These are phyloP conservation scores for Euphorbia tirucalli DNA, from an alignment of 345 rosid species.

Conservation along the genomic window DNA sequence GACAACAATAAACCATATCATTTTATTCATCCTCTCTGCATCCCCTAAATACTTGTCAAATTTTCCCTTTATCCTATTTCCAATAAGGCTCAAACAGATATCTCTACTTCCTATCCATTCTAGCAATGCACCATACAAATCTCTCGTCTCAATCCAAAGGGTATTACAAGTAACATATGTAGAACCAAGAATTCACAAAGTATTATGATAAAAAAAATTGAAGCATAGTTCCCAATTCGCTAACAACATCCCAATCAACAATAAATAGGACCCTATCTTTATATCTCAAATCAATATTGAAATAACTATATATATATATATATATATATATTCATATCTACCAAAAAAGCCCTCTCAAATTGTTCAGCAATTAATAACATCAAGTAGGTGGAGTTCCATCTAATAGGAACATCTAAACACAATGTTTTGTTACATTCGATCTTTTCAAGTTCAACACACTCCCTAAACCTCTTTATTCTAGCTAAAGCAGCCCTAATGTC, in stretches of 20 bases:
- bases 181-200: not conserved
- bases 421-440: not conserved
- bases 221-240: not conserved
- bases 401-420: not conserved
- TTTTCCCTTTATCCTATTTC: slow-evolving; percentile 8
- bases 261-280: no score
- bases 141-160: not conserved
- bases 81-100: not conserved
- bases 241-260: no score
- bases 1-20: not conserved
- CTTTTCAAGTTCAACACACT: not conserved
- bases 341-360: no score
- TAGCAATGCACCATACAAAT: not conserved
- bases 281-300: no score
- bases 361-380: no score
- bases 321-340: no score
- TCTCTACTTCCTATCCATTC: not conserved
- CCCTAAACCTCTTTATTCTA: not conserved
- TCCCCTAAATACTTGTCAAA: no score
- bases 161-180: slow-evolving; percentile 1
- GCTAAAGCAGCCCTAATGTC: not conserved
- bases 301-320: no score
- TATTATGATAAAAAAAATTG: not conserved
- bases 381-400: no score
- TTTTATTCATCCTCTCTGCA: not conserved